Percentiles rank a stretch among this genome's conserved stretches.
Evolutionary conservation across 805 yeast genomes (phyloP).

Genomic region (Candida broadrunensis): DNA sequence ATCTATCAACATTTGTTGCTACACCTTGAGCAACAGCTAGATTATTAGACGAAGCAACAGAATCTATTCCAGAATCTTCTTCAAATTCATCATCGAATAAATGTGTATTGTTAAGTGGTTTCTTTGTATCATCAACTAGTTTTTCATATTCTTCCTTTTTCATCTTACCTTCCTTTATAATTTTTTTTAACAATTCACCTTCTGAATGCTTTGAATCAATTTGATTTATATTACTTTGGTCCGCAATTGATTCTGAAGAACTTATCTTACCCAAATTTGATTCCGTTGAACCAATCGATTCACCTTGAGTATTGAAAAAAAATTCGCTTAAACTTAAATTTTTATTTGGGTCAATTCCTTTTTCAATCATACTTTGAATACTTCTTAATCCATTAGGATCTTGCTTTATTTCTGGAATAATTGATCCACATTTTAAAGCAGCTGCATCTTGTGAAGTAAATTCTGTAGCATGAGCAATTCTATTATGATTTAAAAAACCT

Average conservation of each 20-base stretch:
- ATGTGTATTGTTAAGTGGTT: conserved; percentile 30
- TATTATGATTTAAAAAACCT: conserved; percentile 74
- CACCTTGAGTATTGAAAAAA: conserved; percentile 24
- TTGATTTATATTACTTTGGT: not conserved
- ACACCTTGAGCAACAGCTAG: not conserved
- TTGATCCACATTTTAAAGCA: conserved; percentile 62
- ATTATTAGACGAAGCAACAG: conserved; percentile 4
- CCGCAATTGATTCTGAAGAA: not conserved
- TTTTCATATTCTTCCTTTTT: conserved; percentile 27
- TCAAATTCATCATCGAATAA: conserved; percentile 39
- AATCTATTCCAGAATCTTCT: conserved; percentile 8
- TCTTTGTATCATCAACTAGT: conserved; percentile 30
- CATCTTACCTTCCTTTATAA: conserved; percentile 32
- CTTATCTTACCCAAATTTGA: not conserved
- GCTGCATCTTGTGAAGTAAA: conserved; percentile 74
- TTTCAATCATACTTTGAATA: conserved; percentile 30
- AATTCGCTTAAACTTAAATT: conserved; percentile 37
- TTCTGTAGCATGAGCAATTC: conserved; percentile 71
- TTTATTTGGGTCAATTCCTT: conserved; percentile 40
- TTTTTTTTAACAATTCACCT: conserved; percentile 34
- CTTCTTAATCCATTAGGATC: conserved; percentile 48
- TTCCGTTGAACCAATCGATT: conserved; percentile 1
- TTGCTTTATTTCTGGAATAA: conserved; percentile 53
- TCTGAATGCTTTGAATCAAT: not conserved
- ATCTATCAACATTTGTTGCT: conserved; percentile 2